phyloP scores from a whole-genome alignment of 1,284 basidiomycete species.

The Pseudozyma hubeiensis region DNA sequence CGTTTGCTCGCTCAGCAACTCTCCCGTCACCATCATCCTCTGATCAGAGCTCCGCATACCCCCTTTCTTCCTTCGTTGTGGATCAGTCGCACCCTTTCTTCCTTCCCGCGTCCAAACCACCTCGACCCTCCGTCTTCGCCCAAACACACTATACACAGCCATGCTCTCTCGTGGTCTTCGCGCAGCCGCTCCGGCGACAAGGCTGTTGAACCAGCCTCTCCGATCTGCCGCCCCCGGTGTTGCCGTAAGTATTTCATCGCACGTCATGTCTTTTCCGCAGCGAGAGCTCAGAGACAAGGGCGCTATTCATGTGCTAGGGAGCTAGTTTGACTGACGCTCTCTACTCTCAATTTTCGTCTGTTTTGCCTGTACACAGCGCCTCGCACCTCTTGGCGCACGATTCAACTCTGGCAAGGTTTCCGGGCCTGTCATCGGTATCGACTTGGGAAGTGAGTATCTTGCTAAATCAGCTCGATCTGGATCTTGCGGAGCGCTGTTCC shows the following conservation, averaged over 20 bases:
- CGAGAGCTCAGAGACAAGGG: background rate
- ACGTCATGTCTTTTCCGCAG: background rate
- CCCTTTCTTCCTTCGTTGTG: constrained; percentile 2
- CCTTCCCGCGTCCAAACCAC: background rate
- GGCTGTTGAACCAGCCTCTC: constrained; percentile 60
- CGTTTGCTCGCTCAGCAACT: constrained; percentile 5
- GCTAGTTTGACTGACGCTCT: constrained; percentile 11
- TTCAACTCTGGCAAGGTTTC: constrained; percentile 62
- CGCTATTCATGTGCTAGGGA: constrained; percentile 1
- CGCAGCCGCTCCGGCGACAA: constrained; percentile 56
- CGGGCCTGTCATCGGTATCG: constrained; percentile 67
- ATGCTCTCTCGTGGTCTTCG: constrained; percentile 58
- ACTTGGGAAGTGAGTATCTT: constrained; percentile 63
- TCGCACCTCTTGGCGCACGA: constrained; percentile 55
- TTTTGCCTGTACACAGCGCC: constrained; percentile 26
- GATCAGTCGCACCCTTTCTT: background rate
- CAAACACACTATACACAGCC: constrained; percentile 20
- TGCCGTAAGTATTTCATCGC: constrained; percentile 46
- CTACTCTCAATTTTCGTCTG: background rate
- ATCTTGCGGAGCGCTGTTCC: too few relatives aligned
- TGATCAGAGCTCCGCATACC: constrained; percentile 9
- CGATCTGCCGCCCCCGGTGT: constrained; percentile 52
- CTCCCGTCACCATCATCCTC: constrained; percentile 9
- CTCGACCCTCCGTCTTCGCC: constrained; percentile 4
- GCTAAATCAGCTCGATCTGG: too few relatives aligned